A percentile compares a stretch with the other conserved stretches of the same genome.
Conservation (phyloP, 441 rosid genomes). For the Gossypium gossypioides region DNA sequence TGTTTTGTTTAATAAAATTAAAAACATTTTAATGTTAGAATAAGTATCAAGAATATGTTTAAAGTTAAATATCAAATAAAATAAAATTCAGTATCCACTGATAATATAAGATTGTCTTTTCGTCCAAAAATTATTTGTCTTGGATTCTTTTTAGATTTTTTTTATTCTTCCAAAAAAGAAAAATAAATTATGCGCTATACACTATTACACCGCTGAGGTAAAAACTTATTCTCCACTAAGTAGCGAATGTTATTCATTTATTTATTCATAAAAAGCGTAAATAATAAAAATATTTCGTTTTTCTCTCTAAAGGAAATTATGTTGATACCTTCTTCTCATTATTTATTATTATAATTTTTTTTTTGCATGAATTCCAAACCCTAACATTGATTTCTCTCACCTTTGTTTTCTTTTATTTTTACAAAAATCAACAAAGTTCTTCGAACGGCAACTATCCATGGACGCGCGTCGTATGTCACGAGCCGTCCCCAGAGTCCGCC, state of each 20-base stretch:
- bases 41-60: too few species aligned
- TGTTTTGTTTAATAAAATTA: too few species aligned
- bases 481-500: constrained; percentile 56
- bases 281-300: neutral
- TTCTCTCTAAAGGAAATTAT: neutral
- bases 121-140: too few species aligned
- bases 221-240: neutral
- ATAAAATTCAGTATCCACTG: too few species aligned
- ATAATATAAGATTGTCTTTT: too few species aligned
- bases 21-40: too few species aligned
- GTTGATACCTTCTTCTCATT: neutral
- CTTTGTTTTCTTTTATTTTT: neutral
- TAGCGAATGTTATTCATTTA: neutral
- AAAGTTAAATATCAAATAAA: too few species aligned
- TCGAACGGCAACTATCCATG: constrained; percentile 23
- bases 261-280: neutral
- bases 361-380: neutral
- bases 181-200: too few species aligned
- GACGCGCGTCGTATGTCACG: constrained; percentile 36
- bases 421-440: neutral
- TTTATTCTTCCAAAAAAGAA: too few species aligned
- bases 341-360: neutral
- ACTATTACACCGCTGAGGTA: neutral
- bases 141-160: too few species aligned
- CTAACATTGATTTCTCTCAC: neutral